A percentile compares a stretch with the other conserved stretches of the same genome.
Evolutionary conservation across 768 basidiomycete species (phyloP).

Genomic region (Kwoniella sp.): DNA sequence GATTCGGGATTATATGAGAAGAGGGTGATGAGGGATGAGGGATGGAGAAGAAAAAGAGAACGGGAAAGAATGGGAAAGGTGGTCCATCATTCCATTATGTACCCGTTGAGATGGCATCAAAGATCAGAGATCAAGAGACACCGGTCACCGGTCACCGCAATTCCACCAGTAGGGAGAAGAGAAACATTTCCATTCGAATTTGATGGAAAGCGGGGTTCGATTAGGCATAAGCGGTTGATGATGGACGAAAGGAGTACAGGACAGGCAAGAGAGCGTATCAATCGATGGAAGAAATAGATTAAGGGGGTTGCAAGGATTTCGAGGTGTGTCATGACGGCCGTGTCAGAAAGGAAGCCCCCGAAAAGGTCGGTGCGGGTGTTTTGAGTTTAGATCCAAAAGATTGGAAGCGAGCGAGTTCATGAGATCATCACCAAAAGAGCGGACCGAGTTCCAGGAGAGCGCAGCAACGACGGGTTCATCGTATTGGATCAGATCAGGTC

Average conservation of each 20-base stretch:
- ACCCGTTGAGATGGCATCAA: background rate
- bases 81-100: conserved; percentile 6
- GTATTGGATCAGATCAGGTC: background rate
- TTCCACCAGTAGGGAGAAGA: too few species aligned
- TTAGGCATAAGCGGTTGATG: background rate
- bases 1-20: background rate
- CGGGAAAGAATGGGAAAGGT: background rate
- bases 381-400: background rate
- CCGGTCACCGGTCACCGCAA: conserved; percentile 1
- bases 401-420: background rate
- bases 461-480: background rate
- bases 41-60: background rate
- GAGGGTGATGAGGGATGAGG: background rate
- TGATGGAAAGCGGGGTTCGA: too few species aligned
- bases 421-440: background rate
- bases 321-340: background rate
- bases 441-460: background rate
- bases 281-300: background rate
- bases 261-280: background rate
- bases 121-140: background rate
- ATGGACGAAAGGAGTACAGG: background rate
- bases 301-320: background rate
- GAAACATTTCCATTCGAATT: too few species aligned
- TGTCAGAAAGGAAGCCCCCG: background rate
- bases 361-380: background rate